These are phyloP conservation scores for Pachyrhizus erosus DNA, from an alignment of 306 rosid genomes.

Conservation along the genomic window DNA sequence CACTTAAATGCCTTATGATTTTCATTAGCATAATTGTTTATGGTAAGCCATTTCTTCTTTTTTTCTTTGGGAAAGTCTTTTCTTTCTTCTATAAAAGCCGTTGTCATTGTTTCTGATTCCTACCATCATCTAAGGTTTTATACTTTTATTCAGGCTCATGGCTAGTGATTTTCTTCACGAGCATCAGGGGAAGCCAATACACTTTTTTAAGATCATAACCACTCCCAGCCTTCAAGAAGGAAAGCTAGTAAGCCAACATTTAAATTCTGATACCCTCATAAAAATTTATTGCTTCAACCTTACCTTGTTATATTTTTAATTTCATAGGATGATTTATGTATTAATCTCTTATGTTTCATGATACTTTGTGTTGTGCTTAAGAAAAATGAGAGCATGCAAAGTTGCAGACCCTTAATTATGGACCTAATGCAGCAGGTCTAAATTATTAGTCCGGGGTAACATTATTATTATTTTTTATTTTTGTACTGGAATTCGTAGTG, in stretches of 20 bases:
- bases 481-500: too few relatives aligned
- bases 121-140: background rate
- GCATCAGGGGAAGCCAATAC: background rate
- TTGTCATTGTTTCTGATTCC: background rate
- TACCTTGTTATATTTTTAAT: background rate
- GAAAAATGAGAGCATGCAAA: background rate
- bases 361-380: background rate
- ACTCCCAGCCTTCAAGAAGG: slow-evolving; percentile 11
- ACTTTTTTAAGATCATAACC: slow-evolving; percentile 24
- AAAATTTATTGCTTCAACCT: background rate
- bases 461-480: too few relatives aligned
- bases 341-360: background rate
- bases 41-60: background rate
- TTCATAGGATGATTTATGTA: background rate
- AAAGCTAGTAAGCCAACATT: background rate
- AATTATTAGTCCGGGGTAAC: background rate
- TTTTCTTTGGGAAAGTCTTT: too few relatives aligned
- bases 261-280: background rate
- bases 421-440: background rate
- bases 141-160: background rate
- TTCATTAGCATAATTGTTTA: background rate
- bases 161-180: background rate
- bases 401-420: background rate
- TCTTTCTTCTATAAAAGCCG: background rate
- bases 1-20: background rate